Evolutionary conservation across 2,329 filamentous ascomycete species (phyloP).

Genomic region (Cladosporium sp.): DNA sequence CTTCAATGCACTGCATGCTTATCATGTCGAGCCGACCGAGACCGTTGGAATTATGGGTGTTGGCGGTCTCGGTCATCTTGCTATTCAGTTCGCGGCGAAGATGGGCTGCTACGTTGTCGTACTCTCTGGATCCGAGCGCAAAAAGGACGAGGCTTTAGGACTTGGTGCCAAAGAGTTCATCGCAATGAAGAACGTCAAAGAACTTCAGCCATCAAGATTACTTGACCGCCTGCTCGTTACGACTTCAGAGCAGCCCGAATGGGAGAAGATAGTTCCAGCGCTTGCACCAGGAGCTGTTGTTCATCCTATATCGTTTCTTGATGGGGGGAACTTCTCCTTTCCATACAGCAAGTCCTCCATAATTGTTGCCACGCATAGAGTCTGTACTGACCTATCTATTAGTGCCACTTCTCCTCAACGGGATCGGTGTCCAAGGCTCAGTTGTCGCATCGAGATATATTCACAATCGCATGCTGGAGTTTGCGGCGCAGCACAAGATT

Average conservation of each 20-base stretch:
- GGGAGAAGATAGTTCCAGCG: conserved; percentile 44
- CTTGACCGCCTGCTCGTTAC: conserved; percentile 45
- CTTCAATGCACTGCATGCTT: conserved; percentile 44
- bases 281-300: conserved; percentile 48
- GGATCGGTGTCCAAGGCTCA: conserved; percentile 55
- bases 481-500: conserved; percentile 58
- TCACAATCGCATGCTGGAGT: conserved; percentile 62
- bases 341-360: too few relatives aligned
- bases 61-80: conserved; percentile 65
- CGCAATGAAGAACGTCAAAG: conserved; percentile 50
- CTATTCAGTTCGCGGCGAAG: conserved; percentile 68
- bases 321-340: conserved; percentile 46
- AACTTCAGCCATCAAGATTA: conserved; percentile 40
- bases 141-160: conserved; percentile 61
- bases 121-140: conserved; percentile 61
- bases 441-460: conserved; percentile 54
- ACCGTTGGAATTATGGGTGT: conserved; percentile 67
- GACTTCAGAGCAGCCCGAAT: conserved; percentile 43
- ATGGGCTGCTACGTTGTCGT: conserved; percentile 74
- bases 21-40: conserved; percentile 42
- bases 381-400: too few relatives aligned
- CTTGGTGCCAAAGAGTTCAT: conserved; percentile 62
- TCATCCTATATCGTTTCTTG: conserved; percentile 51
- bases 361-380: too few relatives aligned
- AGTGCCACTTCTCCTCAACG: conserved; percentile 51